A percentile compares a stretch with the other conserved stretches of the same genome.
These are phyloP conservation scores for Candida dubliniensis DNA, from an alignment of 1,139 yeast species.

Conservation along the genomic window DNA sequence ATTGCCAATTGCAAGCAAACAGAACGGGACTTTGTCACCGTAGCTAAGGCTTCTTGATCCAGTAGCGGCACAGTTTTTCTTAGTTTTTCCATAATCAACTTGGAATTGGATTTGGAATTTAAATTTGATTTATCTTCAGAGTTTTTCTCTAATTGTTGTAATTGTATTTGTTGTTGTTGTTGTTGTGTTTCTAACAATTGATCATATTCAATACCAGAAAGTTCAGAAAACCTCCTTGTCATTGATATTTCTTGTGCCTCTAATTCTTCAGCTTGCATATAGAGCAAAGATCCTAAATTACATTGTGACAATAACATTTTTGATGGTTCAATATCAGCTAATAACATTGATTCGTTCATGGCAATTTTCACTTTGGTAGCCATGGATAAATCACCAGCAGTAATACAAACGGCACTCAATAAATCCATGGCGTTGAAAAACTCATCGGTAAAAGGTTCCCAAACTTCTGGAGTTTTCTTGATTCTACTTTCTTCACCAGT, in stretches of 20 bases:
- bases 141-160: too few species aligned
- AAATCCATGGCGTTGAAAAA: slow-evolving; percentile 72
- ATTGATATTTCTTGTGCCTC: slow-evolving; percentile 49
- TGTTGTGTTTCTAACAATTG: slow-evolving; percentile 13
- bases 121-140: neutral
- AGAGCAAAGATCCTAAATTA: slow-evolving; percentile 70
- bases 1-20: slow-evolving; percentile 45
- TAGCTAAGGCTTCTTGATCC: slow-evolving; percentile 16
- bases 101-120: neutral
- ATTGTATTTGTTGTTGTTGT: too few species aligned
- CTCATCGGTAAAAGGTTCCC: slow-evolving; percentile 77
- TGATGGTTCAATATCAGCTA: slow-evolving; percentile 67
- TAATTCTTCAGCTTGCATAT: slow-evolving; percentile 66
- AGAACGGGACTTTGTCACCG: slow-evolving; percentile 27
- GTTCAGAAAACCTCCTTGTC: slow-evolving; percentile 23
- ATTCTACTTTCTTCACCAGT: slow-evolving; percentile 21
- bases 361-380: slow-evolving; percentile 66
- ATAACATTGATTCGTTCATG: slow-evolving; percentile 71
- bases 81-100: slow-evolving; percentile 5
- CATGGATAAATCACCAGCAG: slow-evolving; percentile 63
- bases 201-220: slow-evolving; percentile 25
- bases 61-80: slow-evolving; percentile 10
- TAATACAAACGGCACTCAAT: slow-evolving; percentile 63
- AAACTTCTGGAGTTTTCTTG: slow-evolving; percentile 45
- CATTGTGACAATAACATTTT: slow-evolving; percentile 67